These are phyloP conservation scores for Phascolomyces articulosus DNA, from an alignment of 371 early-diverging fungal species.

Conservation along the genomic window DNA sequence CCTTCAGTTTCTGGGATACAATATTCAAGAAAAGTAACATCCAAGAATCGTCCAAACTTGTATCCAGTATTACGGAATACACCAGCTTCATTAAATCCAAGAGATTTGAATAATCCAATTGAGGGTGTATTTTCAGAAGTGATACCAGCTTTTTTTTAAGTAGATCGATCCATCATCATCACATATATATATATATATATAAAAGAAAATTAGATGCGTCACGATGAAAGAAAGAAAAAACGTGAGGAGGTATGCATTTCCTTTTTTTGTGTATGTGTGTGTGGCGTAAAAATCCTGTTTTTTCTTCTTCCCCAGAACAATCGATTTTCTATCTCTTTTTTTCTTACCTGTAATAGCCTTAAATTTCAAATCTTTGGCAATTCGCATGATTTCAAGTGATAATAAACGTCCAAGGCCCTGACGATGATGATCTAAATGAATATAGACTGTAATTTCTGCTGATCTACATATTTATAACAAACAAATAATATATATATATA, in stretches of 20 bases:
- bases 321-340: not conserved
- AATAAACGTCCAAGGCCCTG: slow-evolving; percentile 41
- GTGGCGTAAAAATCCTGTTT: no score
- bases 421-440: slow-evolving; percentile 42
- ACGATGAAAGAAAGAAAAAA: no score
- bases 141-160: slow-evolving; percentile 30
- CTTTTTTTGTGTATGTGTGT: no score
- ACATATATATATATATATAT: not conserved
- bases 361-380: slow-evolving; percentile 34
- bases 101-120: slow-evolving; percentile 31
- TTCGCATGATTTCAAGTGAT: slow-evolving; percentile 36
- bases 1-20: slow-evolving; percentile 22
- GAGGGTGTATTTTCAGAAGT: slow-evolving; percentile 48
- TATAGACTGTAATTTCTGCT: slow-evolving; percentile 49
- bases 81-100: slow-evolving; percentile 38
- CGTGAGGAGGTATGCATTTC: no score
- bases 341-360: not conserved
- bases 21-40: slow-evolving; percentile 42
- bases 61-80: slow-evolving; percentile 40
- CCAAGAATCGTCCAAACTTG: slow-evolving; percentile 49
- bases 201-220: no score
- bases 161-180: no score
- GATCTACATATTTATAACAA: slow-evolving; percentile 24
- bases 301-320: no score
- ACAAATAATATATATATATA: not conserved